Evolutionary conservation across 352 stramenopile species (phyloP).

Genomic region (Globisporangium nunn): DNA sequence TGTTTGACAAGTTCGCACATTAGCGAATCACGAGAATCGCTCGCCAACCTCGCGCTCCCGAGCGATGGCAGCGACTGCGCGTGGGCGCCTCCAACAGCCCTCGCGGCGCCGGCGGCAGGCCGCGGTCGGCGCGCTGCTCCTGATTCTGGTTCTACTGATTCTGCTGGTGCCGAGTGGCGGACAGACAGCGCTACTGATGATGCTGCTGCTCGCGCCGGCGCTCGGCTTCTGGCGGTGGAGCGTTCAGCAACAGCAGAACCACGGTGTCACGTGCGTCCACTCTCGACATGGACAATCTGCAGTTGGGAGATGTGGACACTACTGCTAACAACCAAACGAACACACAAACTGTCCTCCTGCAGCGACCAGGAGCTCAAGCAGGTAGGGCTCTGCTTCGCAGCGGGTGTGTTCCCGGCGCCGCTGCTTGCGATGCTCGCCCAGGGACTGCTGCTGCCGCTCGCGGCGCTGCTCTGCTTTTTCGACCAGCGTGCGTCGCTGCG

Average conservation of each 20-base stretch:
- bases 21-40: too few relatives aligned
- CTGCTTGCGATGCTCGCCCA: slow-evolving; percentile 37
- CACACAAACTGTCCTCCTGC: background rate
- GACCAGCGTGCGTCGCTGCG: slow-evolving; percentile 40
- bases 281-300: too few relatives aligned
- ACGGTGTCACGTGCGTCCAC: slow-evolving; percentile 37
- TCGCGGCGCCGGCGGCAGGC: slow-evolving; percentile 23
- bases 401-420: slow-evolving; percentile 34
- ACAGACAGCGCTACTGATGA: slow-evolving; percentile 19
- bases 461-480: slow-evolving; percentile 44
- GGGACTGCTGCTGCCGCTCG: slow-evolving; percentile 27
- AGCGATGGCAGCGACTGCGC: too few relatives aligned
- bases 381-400: slow-evolving; percentile 46
- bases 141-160: slow-evolving; percentile 2
- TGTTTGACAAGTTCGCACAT: too few relatives aligned
- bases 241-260: slow-evolving; percentile 31
- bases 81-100: slow-evolving; percentile 9
- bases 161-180: slow-evolving; percentile 21
- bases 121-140: background rate
- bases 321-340: background rate
- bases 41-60: too few relatives aligned
- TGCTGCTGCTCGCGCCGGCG: slow-evolving; percentile 23
- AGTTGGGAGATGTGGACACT: too few relatives aligned
- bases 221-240: slow-evolving; percentile 31
- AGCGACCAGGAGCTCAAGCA: slow-evolving; percentile 60